Evolutionary conservation across 345 rosid species (phyloP).

Genomic region (Psidium guajava): DNA sequence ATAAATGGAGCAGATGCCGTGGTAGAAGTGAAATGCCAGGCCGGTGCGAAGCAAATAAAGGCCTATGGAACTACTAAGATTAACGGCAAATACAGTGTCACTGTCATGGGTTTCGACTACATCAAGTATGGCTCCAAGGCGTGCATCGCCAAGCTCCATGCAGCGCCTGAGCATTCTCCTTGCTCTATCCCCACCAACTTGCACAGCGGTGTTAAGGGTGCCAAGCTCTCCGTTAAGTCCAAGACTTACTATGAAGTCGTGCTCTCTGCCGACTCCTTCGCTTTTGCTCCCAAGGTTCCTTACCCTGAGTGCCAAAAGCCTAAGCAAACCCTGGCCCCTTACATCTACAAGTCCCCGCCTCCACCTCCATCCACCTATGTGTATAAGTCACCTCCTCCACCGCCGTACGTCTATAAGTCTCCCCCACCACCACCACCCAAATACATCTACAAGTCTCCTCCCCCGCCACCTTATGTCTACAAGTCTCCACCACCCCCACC

Average conservation of each 20-base stretch:
- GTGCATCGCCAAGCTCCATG: slow-evolving; percentile 22
- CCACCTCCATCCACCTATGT: not conserved
- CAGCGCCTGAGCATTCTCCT: slow-evolving; percentile 8
- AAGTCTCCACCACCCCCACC: too few relatives aligned
- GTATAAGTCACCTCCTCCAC: not conserved
- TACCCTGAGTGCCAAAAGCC: slow-evolving; percentile 12
- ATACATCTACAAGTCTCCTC: slow-evolving; percentile 1
- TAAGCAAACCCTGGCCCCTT: not conserved
- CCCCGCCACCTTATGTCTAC: too few relatives aligned
- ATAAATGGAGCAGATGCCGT: slow-evolving; percentile 9
- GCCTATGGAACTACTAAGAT: slow-evolving; percentile 29
- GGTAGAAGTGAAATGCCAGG: slow-evolving; percentile 19
- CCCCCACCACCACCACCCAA: slow-evolving; percentile 15
- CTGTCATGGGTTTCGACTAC: slow-evolving; percentile 8
- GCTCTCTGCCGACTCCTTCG: slow-evolving; percentile 20
- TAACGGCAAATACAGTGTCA: slow-evolving; percentile 33
- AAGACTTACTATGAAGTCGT: slow-evolving; percentile 49
- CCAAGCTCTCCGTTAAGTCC: slow-evolving; percentile 39
- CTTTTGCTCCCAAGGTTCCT: slow-evolving; percentile 15
- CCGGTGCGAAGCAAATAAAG: slow-evolving; percentile 2
- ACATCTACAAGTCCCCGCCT: slow-evolving; percentile 13
- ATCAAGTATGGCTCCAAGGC: slow-evolving; percentile 13
- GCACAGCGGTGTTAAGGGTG: slow-evolving; percentile 37
- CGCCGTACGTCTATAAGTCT: too few relatives aligned
- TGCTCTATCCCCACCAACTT: slow-evolving; percentile 16